Base-by-base conservation (phyloP, 2,329 filamentous ascomycete genomes). In the Apiospora saccharicola region DNA sequence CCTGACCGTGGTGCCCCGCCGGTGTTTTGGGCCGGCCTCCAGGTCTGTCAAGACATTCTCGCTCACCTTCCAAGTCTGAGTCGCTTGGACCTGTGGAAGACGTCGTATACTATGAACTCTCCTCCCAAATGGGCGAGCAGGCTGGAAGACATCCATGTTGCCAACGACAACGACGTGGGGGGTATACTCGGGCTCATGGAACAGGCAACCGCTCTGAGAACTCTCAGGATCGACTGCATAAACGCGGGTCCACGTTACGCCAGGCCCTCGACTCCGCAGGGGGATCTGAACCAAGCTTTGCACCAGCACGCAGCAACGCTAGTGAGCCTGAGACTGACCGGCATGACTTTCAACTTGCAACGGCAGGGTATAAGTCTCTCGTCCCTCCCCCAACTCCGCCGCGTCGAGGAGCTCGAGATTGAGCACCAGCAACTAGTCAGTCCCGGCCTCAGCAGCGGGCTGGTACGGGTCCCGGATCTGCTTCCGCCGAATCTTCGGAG, bases 101-200 rank as follows among this genome's bases (percentile, higher is more conserved):
- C 53, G 8, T 4, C 7, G 19, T 22, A 0, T 2, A 0, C 1
- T 19, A 61, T 2, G 2, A 2, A 37, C 6, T 7, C 4, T 10
- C 53, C 16, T 4, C 16, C 3, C 30, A n/a, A 12, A 61, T 61
- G 53, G 53, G 30, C 8, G 30, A 37, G 13, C 8, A 6, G 19
- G 3, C 19, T 61, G 1, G 30, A 61, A 19, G 19, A 37, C 4
- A 37, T 61, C 6, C 16, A n/a, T 13, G 16, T 37, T 6, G 30
- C 53, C 53, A 12, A n/a, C 2, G 10, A 1, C 4, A 10, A 30
- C 1, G 6, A 19, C 10, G 4, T 22, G 8, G 53, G 30, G 13
- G 14, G 10, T 61, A 4, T 37, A n/a, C 8, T 19, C 16, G 2
- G 30, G 16, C 4, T 61, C 8, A 30, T 61, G 8, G 30, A 37